A percentile compares a stretch with the other conserved stretches of the same genome.
These are phyloP conservation scores for Lepidium africanum DNA, from an alignment of 345 rosid species.

Conservation along the genomic window DNA sequence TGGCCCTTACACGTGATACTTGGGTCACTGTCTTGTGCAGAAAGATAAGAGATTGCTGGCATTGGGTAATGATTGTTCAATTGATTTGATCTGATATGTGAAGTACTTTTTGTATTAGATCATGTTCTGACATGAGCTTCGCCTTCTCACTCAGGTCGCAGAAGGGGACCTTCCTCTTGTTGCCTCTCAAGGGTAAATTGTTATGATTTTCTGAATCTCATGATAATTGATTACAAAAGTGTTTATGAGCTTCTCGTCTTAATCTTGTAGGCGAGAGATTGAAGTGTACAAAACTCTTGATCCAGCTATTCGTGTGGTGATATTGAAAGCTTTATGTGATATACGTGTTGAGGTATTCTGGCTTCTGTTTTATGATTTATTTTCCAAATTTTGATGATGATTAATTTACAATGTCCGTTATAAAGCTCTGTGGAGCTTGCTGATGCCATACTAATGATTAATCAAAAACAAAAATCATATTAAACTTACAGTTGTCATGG, in stretches of 20 bases:
- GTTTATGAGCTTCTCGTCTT: constrained; percentile 26
- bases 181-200: constrained; percentile 91
- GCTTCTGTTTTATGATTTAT: not conserved
- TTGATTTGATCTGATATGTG: constrained; percentile 15
- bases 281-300: constrained; percentile 81
- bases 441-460: constrained; percentile 38
- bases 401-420: not conserved
- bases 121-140: constrained; percentile 25
- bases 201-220: constrained; percentile 14
- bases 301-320: constrained; percentile 91
- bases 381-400: not conserved
- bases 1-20: constrained; percentile 96
- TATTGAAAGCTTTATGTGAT: constrained; percentile 93
- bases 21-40: constrained; percentile 98
- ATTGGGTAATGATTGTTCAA: constrained; percentile 62
- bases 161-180: constrained; percentile 96
- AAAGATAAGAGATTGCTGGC: constrained; percentile 99
- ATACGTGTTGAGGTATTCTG: constrained; percentile 91
- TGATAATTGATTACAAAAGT: not conserved
- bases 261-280: constrained; percentile 58
- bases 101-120: constrained; percentile 4
- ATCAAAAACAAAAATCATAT: constrained; percentile 1
- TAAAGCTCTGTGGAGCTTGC: constrained; percentile 34
- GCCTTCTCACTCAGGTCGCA: constrained; percentile 60
- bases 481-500: not conserved